Evolutionary conservation across 148 eudicot genomes (phyloP).

Genomic region (Pouteria glomerata): DNA sequence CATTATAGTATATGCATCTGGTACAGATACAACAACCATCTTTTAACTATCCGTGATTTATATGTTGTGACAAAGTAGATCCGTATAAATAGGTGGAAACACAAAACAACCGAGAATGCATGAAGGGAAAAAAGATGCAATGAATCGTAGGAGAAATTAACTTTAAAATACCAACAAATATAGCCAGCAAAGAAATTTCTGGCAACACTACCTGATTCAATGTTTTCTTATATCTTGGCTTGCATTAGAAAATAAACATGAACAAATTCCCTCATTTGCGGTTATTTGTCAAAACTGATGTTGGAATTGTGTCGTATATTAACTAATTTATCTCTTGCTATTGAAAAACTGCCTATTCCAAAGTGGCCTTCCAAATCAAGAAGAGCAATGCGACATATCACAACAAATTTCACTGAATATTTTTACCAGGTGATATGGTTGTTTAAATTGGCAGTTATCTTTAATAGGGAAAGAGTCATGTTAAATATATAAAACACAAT

Average conservation of each 20-base stretch:
- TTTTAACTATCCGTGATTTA: too few relatives aligned
- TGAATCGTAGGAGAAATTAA: background rate
- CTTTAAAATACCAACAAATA: background rate
- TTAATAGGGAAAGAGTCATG: too few relatives aligned
- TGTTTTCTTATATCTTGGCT: background rate
- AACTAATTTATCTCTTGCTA: background rate
- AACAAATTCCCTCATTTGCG: background rate
- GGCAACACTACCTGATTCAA: background rate
- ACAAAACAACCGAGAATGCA: too few relatives aligned
- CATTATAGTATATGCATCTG: too few relatives aligned
- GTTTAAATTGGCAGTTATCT: background rate
- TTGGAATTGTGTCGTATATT: background rate
- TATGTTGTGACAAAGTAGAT: too few relatives aligned
- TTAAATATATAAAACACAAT: too few relatives aligned
- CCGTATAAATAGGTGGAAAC: too few relatives aligned
- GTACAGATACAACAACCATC: too few relatives aligned
- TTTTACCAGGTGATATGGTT: background rate
- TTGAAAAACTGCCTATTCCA: background rate
- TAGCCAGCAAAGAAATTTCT: background rate
- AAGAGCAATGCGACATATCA: too few relatives aligned
- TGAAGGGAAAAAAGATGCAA: background rate
- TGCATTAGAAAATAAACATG: too few relatives aligned
- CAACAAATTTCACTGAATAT: background rate
- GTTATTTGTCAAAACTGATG: background rate
- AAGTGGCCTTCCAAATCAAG: background rate